A percentile compares a stretch with the other conserved stretches of the same genome.
These are phyloP conservation scores for Schwanniomyces sp. DNA, from an alignment of 805 yeast genomes.

Conservation along the genomic window DNA sequence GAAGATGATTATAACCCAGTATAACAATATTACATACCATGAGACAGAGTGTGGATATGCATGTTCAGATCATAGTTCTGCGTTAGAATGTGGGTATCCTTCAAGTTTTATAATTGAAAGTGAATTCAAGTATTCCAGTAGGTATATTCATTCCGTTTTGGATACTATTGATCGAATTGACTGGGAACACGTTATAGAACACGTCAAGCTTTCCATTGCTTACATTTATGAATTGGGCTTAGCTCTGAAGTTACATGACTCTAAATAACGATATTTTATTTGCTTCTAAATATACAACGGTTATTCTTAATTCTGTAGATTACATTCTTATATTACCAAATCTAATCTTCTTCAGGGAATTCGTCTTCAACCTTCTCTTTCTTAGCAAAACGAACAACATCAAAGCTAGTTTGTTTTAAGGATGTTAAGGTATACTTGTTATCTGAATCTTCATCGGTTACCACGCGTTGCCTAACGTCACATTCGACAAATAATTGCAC, in stretches of 20 bases:
- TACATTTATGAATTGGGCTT: slow-evolving; percentile 67
- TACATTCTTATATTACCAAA: neutral
- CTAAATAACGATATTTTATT: neutral
- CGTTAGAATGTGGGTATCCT: slow-evolving; percentile 80
- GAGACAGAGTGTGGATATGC: slow-evolving; percentile 89
- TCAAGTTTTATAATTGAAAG: slow-evolving; percentile 81
- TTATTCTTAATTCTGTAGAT: neutral
- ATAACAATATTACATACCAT: slow-evolving; percentile 66
- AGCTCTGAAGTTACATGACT: slow-evolving; percentile 17
- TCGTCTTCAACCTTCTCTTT: slow-evolving; percentile 23
- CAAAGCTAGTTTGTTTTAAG: slow-evolving; percentile 35
- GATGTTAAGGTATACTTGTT: slow-evolving; percentile 29
- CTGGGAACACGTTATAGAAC: slow-evolving; percentile 77
- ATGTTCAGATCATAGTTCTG: slow-evolving; percentile 91
- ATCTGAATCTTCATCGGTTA: slow-evolving; percentile 29
- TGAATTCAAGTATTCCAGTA: slow-evolving; percentile 60
- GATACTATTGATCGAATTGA: slow-evolving; percentile 84
- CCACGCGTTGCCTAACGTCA: slow-evolving; percentile 34
- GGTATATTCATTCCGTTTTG: slow-evolving; percentile 69
- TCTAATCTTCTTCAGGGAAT: slow-evolving; percentile 5
- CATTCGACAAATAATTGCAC: slow-evolving; percentile 41
- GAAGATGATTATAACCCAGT: slow-evolving; percentile 57
- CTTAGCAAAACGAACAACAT: slow-evolving; percentile 40
- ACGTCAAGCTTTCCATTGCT: slow-evolving; percentile 73
- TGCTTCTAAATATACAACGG: neutral